These are phyloP conservation scores for Rhodotorula toruloides DNA, from an alignment of 768 basidiomycete genomes.

Conservation along the genomic window DNA sequence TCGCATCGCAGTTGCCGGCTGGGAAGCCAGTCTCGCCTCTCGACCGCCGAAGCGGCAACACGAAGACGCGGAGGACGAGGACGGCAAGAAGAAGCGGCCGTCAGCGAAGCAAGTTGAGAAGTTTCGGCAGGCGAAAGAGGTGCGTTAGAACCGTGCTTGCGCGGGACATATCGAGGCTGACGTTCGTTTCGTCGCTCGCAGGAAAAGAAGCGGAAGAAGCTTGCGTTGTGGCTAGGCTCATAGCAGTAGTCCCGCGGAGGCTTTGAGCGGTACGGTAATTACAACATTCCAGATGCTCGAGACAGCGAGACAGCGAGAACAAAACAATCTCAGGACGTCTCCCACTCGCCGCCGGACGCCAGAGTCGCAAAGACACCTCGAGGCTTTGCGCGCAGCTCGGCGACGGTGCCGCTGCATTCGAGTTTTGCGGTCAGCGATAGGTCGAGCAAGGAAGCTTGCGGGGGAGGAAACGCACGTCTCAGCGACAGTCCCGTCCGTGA, in stretches of 20 bases:
- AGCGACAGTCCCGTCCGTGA: conserved; percentile 68
- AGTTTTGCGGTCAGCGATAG: neutral
- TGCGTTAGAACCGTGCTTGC: neutral
- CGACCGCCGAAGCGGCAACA: conserved; percentile 13
- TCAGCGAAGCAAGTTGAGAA: conserved; percentile 11
- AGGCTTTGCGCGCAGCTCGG: conserved; percentile 20
- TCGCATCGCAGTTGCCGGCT: neutral
- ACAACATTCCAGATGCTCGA: neutral
- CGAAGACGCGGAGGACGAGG: neutral
- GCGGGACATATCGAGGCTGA: neutral
- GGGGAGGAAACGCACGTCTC: conserved; percentile 61
- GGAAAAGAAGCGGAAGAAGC: conserved; percentile 25
- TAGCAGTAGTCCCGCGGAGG: neutral
- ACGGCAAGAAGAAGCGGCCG: neutral
- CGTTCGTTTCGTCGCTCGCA: neutral
- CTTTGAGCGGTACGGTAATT: neutral
- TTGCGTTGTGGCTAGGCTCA: neutral
- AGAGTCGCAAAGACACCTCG: conserved; percentile 31
- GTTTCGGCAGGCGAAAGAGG: conserved; percentile 14
- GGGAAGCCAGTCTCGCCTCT: conserved; percentile 3
- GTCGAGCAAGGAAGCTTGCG: no score
- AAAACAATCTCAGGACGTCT: neutral
- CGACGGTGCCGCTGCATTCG: conserved; percentile 18
- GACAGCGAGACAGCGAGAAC: neutral
- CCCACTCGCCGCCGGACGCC: conserved; percentile 38